A percentile compares a stretch with the other conserved stretches of the same genome.
phyloP scores from a whole-genome alignment of 2,329 filamentous ascomycete species.

The Diaporthe sp. region DNA sequence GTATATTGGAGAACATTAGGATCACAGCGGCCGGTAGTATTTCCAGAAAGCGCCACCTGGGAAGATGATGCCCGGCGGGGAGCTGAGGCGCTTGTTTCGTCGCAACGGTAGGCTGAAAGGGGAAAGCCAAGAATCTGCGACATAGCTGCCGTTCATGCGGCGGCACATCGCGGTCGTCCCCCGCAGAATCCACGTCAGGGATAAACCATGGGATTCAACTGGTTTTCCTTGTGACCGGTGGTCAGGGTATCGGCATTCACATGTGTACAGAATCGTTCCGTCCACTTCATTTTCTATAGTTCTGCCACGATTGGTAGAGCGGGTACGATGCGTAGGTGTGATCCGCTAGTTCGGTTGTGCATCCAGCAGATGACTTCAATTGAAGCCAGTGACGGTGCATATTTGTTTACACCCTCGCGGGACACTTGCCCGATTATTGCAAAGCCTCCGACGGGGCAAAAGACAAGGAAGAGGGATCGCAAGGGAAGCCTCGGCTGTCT shows the following conservation, averaged over 20 bases:
- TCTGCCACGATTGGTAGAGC: background rate
- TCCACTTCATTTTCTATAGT: background rate
- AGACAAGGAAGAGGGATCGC: background rate
- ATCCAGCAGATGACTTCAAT: background rate
- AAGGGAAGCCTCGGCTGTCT: slow-evolving; percentile 5
- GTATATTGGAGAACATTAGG: background rate
- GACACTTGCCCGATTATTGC: background rate
- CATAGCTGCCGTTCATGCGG: slow-evolving; percentile 21
- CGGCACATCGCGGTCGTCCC: slow-evolving; percentile 3
- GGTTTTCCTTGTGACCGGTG: background rate
- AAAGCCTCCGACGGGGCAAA: background rate
- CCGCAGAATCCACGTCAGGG: slow-evolving; percentile 11
- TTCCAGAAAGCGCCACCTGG: background rate
- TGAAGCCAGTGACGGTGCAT: background rate
- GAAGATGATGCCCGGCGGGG: slow-evolving; percentile 1
- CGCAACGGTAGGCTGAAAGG: slow-evolving; percentile 20
- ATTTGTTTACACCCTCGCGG: background rate
- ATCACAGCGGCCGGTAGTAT: background rate
- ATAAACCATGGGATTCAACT: slow-evolving; percentile 15
- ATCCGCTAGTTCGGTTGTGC: background rate
- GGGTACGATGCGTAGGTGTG: background rate
- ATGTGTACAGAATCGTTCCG: background rate
- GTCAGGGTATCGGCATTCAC: slow-evolving; percentile 6
- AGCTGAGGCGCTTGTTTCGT: background rate
- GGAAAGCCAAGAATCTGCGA: slow-evolving; percentile 19